Evolutionary conservation across 169 alveolate genomes (phyloP).

Genomic region (Perkinsus chesapeaki): DNA sequence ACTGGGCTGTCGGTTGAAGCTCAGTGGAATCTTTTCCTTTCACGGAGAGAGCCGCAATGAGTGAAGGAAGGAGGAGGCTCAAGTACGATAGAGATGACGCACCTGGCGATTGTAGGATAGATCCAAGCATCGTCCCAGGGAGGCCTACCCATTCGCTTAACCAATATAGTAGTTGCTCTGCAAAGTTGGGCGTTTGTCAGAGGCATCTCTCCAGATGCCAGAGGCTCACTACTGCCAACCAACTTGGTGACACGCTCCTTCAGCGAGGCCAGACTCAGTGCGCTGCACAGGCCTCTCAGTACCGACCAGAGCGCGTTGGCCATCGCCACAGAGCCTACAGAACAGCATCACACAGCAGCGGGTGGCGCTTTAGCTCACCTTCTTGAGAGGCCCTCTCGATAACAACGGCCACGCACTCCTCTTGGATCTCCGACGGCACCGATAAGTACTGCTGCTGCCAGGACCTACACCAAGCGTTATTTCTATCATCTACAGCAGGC

Average conservation of each 20-base stretch:
- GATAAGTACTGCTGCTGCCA: background rate
- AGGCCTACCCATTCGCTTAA: background rate
- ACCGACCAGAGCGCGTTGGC: background rate
- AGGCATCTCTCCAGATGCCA: background rate
- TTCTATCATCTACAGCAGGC: background rate
- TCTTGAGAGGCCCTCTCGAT: background rate
- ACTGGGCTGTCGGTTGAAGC: background rate
- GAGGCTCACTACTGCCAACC: background rate
- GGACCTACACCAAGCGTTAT: background rate
- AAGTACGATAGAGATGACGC: background rate
- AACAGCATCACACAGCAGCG: background rate
- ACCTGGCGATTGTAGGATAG: background rate
- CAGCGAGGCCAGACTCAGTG: background rate
- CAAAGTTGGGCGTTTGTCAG: background rate
- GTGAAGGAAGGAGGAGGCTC: background rate
- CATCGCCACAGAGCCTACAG: background rate
- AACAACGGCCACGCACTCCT: background rate
- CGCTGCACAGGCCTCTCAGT: background rate
- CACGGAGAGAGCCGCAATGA: background rate
- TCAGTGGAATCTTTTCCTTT: background rate
- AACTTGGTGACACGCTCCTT: background rate
- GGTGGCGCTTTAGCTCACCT: background rate
- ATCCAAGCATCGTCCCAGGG: background rate
- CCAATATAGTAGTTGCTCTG: background rate
- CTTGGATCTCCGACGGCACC: background rate